These are phyloP conservation scores for Vitis hybrid DNA, from an alignment of 177 flowering plant genomes.

Conservation along the genomic window DNA sequence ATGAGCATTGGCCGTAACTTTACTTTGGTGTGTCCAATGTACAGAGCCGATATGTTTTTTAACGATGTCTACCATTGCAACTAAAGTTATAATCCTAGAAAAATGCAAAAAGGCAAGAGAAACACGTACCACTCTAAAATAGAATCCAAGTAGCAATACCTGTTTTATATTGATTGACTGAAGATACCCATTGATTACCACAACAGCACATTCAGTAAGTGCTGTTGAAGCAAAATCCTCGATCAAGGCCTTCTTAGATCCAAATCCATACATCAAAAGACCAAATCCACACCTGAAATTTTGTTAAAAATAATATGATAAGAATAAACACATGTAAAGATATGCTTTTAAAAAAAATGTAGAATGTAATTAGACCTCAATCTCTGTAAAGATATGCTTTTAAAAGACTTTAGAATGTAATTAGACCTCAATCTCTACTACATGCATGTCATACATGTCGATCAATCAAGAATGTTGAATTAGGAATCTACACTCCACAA, in stretches of 20 bases:
- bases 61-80: neutral
- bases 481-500: too few relatives aligned
- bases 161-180: constrained; percentile 81
- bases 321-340: constrained; percentile 2
- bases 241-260: constrained; percentile 81
- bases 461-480: too few relatives aligned
- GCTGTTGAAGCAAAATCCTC: constrained; percentile 94
- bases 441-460: too few relatives aligned
- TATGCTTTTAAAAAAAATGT: neutral
- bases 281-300: constrained; percentile 80
- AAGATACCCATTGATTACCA: constrained; percentile 94
- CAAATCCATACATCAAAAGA: constrained; percentile 93
- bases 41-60: neutral
- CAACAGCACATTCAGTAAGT: constrained; percentile 65
- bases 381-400: neutral
- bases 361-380: too few relatives aligned
- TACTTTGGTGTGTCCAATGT: neutral
- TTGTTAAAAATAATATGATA: neutral
- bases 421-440: too few relatives aligned
- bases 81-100: neutral
- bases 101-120: neutral
- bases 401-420: neutral
- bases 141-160: constrained; percentile 33
- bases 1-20: neutral
- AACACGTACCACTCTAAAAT: neutral